A percentile compares a stretch with the other conserved stretches of the same genome.
Conservation (phyloP, 1,284 basidiomycete species). For the Fistulina hepatica region DNA sequence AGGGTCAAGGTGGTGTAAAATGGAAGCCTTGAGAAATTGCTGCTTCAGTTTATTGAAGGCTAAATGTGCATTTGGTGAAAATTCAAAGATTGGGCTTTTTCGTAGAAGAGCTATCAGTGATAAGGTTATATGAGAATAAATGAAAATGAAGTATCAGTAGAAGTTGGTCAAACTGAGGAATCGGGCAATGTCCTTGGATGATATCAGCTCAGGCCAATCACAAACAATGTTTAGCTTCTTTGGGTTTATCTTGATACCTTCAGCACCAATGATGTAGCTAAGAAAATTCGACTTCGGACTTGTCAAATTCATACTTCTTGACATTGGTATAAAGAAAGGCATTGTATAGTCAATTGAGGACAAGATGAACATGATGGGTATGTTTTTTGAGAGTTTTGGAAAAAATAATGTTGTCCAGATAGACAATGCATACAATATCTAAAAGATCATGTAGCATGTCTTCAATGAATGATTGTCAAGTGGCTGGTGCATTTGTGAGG, state of each 20-base stretch:
- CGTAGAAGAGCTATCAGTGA: constrained; percentile 24
- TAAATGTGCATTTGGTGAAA: constrained; percentile 12
- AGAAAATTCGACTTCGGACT: constrained; percentile 27
- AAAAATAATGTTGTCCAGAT: constrained; percentile 18
- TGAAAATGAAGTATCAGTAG: constrained; percentile 30
- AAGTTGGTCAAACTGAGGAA: constrained; percentile 20
- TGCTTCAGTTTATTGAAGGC: constrained; percentile 24
- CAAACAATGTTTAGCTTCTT: constrained; percentile 26
- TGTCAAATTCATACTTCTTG: constrained; percentile 17
- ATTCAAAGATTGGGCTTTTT: constrained; percentile 17
- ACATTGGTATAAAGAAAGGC: constrained; percentile 19
- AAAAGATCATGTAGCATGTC: constrained; percentile 14
- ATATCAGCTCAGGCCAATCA: constrained; percentile 27
- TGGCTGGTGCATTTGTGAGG: constrained; percentile 19
- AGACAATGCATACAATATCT: constrained; percentile 13
- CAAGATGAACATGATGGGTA: constrained; percentile 17
- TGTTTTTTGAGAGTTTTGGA: constrained; percentile 18
- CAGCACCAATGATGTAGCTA: constrained; percentile 24
- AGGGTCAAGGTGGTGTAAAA: constrained; percentile 28
- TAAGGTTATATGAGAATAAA: constrained; percentile 23
- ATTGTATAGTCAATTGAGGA: constrained; percentile 23
- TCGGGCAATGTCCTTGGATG: constrained; percentile 7
- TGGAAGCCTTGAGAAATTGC: constrained; percentile 23
- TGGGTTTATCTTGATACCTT: constrained; percentile 27
- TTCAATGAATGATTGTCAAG: constrained; percentile 13